These are phyloP conservation scores for Lipomyces spencermartinsiae DNA, from an alignment of 805 yeast species.

Conservation along the genomic window DNA sequence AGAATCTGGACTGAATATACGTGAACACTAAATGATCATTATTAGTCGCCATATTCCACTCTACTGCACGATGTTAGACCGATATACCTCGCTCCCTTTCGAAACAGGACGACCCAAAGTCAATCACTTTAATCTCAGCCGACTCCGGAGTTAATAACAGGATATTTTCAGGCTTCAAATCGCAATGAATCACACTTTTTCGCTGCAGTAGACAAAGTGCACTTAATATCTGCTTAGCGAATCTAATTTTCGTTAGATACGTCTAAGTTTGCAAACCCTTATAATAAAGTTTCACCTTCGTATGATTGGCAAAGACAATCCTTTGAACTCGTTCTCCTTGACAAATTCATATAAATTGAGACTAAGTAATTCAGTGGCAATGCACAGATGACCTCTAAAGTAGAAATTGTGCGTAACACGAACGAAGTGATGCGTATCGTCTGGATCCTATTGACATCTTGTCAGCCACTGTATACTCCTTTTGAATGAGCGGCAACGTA, in stretches of 20 bases:
- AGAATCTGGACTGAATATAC: constrained; percentile 93
- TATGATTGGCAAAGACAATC: constrained; percentile 46
- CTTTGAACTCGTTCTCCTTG: constrained; percentile 48
- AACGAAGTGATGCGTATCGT: constrained; percentile 52
- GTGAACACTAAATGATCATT: constrained; percentile 65
- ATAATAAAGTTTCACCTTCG: constrained; percentile 24
- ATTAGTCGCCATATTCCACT: background rate
- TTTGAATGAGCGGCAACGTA: background rate
- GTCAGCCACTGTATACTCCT: background rate
- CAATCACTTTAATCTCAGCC: constrained; percentile 70
- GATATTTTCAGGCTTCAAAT: constrained; percentile 84
- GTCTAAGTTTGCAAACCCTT: constrained; percentile 35
- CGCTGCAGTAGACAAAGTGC: constrained; percentile 68
- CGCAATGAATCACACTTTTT: constrained; percentile 74
- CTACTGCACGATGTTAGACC: background rate
- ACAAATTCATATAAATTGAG: constrained; percentile 66
- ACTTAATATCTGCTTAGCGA: constrained; percentile 61
- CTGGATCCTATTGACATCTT: constrained; percentile 37
- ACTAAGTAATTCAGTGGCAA: constrained; percentile 74
- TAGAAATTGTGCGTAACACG: constrained; percentile 71
- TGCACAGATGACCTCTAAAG: constrained; percentile 83
- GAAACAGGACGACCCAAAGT: constrained; percentile 67
- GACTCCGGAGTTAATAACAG: constrained; percentile 57
- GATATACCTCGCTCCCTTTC: constrained; percentile 60
- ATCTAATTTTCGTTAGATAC: constrained; percentile 47